Evolutionary conservation across 495 filamentous ascomycete genomes (phyloP).

Genomic region (Letharia lupina): DNA sequence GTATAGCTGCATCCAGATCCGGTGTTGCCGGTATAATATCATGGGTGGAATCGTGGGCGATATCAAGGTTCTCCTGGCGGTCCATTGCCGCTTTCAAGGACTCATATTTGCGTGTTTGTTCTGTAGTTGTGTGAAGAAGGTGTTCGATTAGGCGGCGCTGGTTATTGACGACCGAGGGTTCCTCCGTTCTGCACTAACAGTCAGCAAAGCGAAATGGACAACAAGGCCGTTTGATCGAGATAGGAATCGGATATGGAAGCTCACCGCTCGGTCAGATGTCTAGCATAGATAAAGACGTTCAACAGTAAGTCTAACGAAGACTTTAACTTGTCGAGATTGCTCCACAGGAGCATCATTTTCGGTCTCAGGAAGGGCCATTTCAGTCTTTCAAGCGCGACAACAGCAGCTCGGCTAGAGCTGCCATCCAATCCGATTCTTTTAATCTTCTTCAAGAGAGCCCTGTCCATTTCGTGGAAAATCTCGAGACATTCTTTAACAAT

Average conservation of each 20-base stretch:
- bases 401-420: background rate
- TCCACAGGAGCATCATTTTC: conserved; percentile 25
- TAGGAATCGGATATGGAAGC: background rate
- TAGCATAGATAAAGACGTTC: conserved; percentile 33
- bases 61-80: background rate
- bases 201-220: background rate
- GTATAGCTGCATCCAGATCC: background rate
- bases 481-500: conserved; percentile 27
- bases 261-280: conserved; percentile 13
- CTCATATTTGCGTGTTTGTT: background rate
- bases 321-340: conserved; percentile 31
- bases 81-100: background rate
- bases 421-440: background rate
- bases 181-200: background rate
- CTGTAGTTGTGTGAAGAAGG: background rate
- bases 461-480: conserved; percentile 29
- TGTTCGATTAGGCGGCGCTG: conserved; percentile 6
- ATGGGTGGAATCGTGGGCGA: background rate
- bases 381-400: conserved; percentile 17
- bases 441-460: conserved; percentile 18
- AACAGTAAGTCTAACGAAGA: conserved; percentile 31
- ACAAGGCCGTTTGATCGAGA: background rate
- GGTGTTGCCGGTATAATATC: background rate
- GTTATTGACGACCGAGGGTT: background rate
- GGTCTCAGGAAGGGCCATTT: conserved; percentile 24